phyloP scores from a whole-genome alignment of 2,329 filamentous ascomycete species.

The Arachnomyces sp. region DNA sequence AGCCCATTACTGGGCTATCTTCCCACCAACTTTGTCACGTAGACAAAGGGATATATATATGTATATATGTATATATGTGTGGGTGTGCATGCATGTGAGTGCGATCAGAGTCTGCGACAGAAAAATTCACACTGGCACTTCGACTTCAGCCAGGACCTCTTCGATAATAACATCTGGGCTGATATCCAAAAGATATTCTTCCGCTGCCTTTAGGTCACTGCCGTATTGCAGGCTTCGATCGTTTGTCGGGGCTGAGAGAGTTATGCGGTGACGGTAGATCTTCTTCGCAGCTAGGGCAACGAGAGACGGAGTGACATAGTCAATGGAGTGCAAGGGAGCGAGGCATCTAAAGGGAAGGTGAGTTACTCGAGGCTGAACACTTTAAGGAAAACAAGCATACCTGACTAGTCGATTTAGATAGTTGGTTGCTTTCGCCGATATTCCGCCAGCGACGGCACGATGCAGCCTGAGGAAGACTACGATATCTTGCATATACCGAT shows the following conservation, averaged over 20 bases:
- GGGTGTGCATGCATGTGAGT: not conserved
- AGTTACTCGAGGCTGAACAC: conserved; percentile 13
- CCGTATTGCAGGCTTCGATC: conserved; percentile 94
- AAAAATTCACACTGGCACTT: conserved; percentile 43
- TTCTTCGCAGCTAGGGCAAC: conserved; percentile 76
- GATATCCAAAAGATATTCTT: conserved; percentile 53
- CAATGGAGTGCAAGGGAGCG: conserved; percentile 69
- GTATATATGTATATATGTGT: not conserved
- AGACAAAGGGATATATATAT: not conserved
- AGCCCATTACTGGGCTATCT: too few relatives aligned
- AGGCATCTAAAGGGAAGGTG: conserved; percentile 48
- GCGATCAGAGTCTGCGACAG: too few relatives aligned
- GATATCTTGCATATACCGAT: conserved; percentile 80
- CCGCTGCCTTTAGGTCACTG: conserved; percentile 63
- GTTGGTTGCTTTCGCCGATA: conserved; percentile 68
- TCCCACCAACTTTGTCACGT: too few relatives aligned
- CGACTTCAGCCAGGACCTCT: conserved; percentile 48
- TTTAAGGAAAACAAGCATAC: conserved; percentile 27
- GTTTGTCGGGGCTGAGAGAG: conserved; percentile 57
- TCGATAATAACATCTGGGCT: conserved; percentile 50
- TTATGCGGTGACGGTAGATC: conserved; percentile 77
- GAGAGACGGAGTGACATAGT: conserved; percentile 76
- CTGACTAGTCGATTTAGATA: conserved; percentile 63
- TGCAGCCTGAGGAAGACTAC: conserved; percentile 80
- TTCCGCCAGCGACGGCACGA: conserved; percentile 69